phyloP scores from a whole-genome alignment of 139 green algal species.

The Closterium sp. region DNA sequence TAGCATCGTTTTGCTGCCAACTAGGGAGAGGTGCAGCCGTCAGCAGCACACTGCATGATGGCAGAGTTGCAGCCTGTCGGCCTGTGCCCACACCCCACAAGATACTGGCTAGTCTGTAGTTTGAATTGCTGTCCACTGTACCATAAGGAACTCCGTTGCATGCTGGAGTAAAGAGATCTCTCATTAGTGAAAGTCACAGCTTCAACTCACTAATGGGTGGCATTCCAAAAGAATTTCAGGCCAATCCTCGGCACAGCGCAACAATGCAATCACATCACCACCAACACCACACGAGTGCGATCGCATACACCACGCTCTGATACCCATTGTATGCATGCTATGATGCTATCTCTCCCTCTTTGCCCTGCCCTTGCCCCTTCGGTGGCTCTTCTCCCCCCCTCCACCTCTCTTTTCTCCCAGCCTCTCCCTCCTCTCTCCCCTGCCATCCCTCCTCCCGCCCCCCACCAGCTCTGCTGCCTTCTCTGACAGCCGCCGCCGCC shows the following conservation, averaged over 20 bases:
- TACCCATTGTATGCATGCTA: too few relatives aligned
- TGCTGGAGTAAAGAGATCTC: neutral
- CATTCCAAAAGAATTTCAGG: too few relatives aligned
- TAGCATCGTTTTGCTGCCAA: too few relatives aligned
- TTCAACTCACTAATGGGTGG: too few relatives aligned
- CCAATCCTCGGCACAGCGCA: too few relatives aligned
- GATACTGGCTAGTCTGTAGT: neutral
- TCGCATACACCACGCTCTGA: neutral
- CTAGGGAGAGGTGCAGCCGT: neutral
- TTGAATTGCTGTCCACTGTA: neutral
- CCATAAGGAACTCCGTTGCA: neutral
- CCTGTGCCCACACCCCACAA: neutral
- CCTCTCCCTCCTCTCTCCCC: neutral
- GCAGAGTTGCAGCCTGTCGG: too few relatives aligned
- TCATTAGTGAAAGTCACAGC: too few relatives aligned
- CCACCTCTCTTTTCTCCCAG: neutral
- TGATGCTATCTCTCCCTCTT: neutral
- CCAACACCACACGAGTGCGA: too few relatives aligned
- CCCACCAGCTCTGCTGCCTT: constrained; percentile 26
- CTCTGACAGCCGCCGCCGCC: constrained; percentile 21
- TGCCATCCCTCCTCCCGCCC: neutral
- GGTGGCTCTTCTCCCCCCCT: neutral
- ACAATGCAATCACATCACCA: too few relatives aligned
- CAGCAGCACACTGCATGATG: neutral
- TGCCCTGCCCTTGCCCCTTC: neutral